phyloP scores from a whole-genome alignment of 345 rosid species.

The Turritis glabra region DNA sequence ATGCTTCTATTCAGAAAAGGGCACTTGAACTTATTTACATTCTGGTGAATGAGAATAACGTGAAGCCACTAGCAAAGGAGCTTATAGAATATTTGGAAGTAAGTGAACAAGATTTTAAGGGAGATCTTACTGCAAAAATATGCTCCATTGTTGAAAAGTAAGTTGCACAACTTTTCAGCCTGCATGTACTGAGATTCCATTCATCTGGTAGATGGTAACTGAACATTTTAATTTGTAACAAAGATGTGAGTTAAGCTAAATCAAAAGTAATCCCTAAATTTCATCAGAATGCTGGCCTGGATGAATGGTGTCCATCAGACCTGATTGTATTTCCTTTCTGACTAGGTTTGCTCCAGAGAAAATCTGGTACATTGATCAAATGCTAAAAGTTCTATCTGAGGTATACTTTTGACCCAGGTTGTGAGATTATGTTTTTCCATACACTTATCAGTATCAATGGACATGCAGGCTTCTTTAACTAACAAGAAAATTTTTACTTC shows the following conservation, averaged over 20 bases:
- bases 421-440: constrained; percentile 1
- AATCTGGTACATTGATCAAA: constrained; percentile 96
- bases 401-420: constrained; percentile 44
- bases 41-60: constrained; percentile 88
- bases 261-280: not conserved
- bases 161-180: constrained; percentile 40
- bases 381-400: constrained; percentile 98
- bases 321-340: constrained; percentile 29
- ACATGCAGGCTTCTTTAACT: constrained; percentile 5
- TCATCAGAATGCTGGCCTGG: constrained; percentile 23
- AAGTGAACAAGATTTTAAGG: constrained; percentile 92
- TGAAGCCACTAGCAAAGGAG: constrained; percentile 82
- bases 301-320: constrained; percentile 13
- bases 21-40: constrained; percentile 88
- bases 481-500: not conserved
- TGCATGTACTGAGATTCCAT: constrained; percentile 20
- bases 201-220: constrained; percentile 16
- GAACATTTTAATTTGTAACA: not conserved
- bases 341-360: constrained; percentile 92
- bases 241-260: constrained; percentile 12
- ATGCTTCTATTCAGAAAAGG: constrained; percentile 95
- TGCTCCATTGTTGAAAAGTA: constrained; percentile 96
- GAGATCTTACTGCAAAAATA: constrained; percentile 93
- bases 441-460: not conserved
- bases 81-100: constrained; percentile 91